phyloP scores from a whole-genome alignment of 768 basidiomycete species.

The Boletus bicolor region DNA sequence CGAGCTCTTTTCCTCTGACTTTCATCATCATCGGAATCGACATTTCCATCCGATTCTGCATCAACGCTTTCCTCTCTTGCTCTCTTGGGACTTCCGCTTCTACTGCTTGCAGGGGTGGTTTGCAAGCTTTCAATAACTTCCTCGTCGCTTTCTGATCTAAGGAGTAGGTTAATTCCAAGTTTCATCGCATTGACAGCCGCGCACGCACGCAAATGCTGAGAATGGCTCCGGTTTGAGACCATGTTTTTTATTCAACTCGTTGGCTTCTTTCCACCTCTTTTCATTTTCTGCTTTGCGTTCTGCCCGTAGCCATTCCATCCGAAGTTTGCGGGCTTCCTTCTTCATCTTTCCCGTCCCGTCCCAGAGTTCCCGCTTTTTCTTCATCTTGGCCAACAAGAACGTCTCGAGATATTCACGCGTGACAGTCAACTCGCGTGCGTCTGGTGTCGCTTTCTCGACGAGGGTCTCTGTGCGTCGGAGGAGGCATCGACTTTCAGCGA shows the following conservation, averaged over 20 bases:
- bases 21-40: background rate
- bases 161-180: background rate
- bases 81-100: constrained; percentile 15
- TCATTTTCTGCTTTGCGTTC: constrained; percentile 19
- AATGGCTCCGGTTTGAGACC: constrained; percentile 20
- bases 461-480: constrained; percentile 14
- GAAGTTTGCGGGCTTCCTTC: constrained; percentile 20
- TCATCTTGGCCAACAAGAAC: constrained; percentile 28
- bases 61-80: constrained; percentile 7
- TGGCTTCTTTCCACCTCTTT: constrained; percentile 20
- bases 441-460: constrained; percentile 16
- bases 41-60: background rate
- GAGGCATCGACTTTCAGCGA: constrained; percentile 21
- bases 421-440: constrained; percentile 18
- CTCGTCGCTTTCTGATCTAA: constrained; percentile 25
- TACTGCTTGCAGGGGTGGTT: constrained; percentile 23
- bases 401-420: constrained; percentile 28
- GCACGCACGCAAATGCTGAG: constrained; percentile 24
- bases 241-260: constrained; percentile 3
- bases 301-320: constrained; percentile 25
- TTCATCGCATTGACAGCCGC: background rate
- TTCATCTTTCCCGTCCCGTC: constrained; percentile 30
- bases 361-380: constrained; percentile 30
- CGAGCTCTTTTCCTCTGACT: constrained; percentile 15
- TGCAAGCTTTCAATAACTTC: constrained; percentile 24